Conservation (phyloP, 192 early-diverging fungal genomes). For the Coemansia pectinata region DNA sequence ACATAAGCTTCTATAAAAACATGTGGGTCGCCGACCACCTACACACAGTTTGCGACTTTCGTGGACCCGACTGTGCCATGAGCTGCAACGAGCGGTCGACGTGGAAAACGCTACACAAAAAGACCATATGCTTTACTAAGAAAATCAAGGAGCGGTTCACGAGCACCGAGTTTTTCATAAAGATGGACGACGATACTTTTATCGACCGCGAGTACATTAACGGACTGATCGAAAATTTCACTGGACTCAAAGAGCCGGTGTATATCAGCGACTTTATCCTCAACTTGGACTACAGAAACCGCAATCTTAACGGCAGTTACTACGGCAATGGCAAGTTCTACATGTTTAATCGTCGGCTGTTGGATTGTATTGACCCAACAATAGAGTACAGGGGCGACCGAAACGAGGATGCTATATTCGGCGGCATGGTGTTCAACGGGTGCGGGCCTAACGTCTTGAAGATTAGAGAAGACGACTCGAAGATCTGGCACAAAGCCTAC, state of each 20-base stretch:
- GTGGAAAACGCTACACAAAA: conserved; percentile 19
- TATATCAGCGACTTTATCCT: conserved; percentile 38
- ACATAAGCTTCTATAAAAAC: conserved; percentile 27
- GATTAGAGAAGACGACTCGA: conserved; percentile 22
- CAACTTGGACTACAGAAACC: conserved; percentile 12
- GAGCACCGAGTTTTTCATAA: conserved; percentile 38
- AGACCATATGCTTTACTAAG: conserved; percentile 31
- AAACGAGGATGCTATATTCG: conserved; percentile 38
- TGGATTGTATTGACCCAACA: conserved; percentile 22
- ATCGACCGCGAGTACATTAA: conserved; percentile 20
- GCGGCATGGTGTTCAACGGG: conserved; percentile 32
- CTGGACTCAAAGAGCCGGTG: conserved; percentile 1
- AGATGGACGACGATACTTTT: conserved; percentile 36
- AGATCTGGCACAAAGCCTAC: conserved; percentile 32
- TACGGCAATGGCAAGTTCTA: conserved; percentile 50
- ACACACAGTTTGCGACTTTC: conserved; percentile 31
- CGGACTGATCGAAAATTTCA: conserved; percentile 14
- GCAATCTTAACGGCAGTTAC: conserved; percentile 10
- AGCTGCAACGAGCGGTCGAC: conserved; percentile 25
- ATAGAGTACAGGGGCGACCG: conserved; percentile 13
- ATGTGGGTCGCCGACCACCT: conserved; percentile 35
- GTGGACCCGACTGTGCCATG: conserved; percentile 14
- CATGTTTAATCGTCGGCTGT: conserved; percentile 38
- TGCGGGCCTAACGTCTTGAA: conserved; percentile 21
- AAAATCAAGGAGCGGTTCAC: conserved; percentile 10